These are phyloP conservation scores for Malus sieversii DNA, from an alignment of 306 rosid genomes.

Conservation along the genomic window DNA sequence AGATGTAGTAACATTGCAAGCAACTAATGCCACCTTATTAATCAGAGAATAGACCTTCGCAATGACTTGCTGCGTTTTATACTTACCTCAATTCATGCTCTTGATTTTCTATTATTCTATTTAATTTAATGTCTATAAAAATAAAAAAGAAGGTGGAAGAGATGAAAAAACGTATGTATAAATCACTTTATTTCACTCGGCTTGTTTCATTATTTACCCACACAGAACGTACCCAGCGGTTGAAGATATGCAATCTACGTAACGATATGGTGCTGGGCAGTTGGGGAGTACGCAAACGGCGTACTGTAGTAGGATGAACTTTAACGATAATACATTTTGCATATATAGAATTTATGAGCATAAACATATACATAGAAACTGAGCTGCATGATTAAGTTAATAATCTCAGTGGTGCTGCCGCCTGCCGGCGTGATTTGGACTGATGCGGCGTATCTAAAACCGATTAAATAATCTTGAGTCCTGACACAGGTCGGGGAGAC, in stretches of 20 bases:
- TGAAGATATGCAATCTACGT: background rate
- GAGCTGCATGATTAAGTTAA: background rate
- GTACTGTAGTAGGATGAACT: background rate
- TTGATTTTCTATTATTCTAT: too few species aligned
- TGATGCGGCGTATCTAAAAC: background rate
- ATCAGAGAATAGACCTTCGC: background rate
- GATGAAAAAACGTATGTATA: too few species aligned
- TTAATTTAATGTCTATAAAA: too few species aligned
- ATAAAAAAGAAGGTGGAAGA: too few species aligned
- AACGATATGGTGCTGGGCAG: background rate
- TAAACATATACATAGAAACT: background rate
- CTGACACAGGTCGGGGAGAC: background rate
- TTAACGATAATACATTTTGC: background rate
- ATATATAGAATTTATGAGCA: background rate
- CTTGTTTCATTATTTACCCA: background rate
- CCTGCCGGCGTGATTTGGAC: background rate
- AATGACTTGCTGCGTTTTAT: background rate
- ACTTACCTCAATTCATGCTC: too few species aligned
- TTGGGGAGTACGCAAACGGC: background rate
- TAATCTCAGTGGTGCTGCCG: conserved; percentile 2
- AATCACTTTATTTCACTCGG: background rate
- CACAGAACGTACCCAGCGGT: background rate
- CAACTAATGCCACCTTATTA: background rate
- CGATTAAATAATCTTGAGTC: background rate
- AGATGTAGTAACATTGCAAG: background rate